These are phyloP conservation scores for Exophiala xenobiotica DNA, from an alignment of 2,329 filamentous ascomycete species.

Conservation along the genomic window DNA sequence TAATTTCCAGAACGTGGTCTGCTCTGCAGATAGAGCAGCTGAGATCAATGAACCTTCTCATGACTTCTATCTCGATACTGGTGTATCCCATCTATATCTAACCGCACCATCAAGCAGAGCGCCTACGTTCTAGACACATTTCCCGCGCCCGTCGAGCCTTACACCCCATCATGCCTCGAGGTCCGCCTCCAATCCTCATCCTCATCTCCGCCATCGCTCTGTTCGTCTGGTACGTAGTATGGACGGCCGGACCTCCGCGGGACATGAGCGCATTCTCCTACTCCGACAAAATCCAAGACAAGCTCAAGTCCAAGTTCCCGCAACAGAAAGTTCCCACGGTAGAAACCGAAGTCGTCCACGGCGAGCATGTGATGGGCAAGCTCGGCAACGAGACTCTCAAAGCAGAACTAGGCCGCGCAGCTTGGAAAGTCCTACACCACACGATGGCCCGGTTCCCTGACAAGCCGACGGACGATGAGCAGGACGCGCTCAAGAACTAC, in stretches of 20 bases:
- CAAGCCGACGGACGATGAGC: constrained; percentile 60
- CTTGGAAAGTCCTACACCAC: constrained; percentile 67
- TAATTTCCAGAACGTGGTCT: not conserved
- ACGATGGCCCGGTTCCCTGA: constrained; percentile 66
- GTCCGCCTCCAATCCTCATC: constrained; percentile 29
- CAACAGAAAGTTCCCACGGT: constrained; percentile 1
- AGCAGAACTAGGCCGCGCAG: constrained; percentile 63
- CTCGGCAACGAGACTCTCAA: constrained; percentile 52
- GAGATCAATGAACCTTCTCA: no score
- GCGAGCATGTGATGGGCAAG: constrained; percentile 47
- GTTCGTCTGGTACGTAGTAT: constrained; percentile 32
- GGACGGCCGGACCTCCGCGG: constrained; percentile 24
- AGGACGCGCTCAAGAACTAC: constrained; percentile 58
- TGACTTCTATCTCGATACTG: no score
- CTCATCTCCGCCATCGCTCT: constrained; percentile 31
- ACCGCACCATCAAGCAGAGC: no score
- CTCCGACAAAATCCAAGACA: constrained; percentile 18
- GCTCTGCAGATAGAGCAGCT: not conserved
- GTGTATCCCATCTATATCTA: no score
- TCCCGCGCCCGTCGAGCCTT: no score
- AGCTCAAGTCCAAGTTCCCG: constrained; percentile 17
- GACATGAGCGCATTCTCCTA: constrained; percentile 17
- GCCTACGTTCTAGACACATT: no score
- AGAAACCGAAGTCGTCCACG: constrained; percentile 38
- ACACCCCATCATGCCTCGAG: constrained; percentile 30